phyloP scores from a whole-genome alignment of 192 early-diverging fungal species.

The Spizellomyces punctatus region DNA sequence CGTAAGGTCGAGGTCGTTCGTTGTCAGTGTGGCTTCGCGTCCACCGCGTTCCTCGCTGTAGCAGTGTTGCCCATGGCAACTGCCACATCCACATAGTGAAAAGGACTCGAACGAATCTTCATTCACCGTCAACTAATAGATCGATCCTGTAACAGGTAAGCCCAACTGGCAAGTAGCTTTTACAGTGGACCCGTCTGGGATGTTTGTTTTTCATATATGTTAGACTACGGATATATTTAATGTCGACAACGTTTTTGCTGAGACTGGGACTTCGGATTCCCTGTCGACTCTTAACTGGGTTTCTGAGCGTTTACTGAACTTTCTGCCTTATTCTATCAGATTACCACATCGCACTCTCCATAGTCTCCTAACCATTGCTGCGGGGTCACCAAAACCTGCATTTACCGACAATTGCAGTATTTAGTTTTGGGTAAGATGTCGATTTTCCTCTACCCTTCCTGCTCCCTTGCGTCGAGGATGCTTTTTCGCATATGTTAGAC shows the following conservation, averaged over 20 bases:
- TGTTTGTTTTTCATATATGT: constrained; percentile 9
- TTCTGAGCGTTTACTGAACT: no score
- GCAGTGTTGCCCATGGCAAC: no score
- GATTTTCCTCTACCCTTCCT: background rate
- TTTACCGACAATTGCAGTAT: background rate
- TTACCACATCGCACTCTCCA: background rate
- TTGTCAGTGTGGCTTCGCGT: no score
- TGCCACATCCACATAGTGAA: no score
- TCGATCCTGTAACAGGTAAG: no score
- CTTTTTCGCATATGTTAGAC: constrained; percentile 13
- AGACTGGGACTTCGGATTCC: no score
- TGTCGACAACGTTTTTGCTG: background rate
- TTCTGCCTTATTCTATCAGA: background rate
- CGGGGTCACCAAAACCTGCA: background rate
- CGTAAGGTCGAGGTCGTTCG: no score
- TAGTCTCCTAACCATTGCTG: background rate
- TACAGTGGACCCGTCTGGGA: background rate
- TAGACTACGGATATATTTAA: constrained; percentile 4
- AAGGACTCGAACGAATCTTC: no score
- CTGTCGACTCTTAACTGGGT: no score
- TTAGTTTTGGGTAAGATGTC: constrained; percentile 2
- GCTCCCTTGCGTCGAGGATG: background rate
- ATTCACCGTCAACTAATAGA: no score
- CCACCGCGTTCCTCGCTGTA: no score
- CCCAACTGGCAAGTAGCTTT: background rate